A percentile compares a stretch with the other conserved stretches of the same genome.
Evolutionary conservation across 2,329 filamentous ascomycete genomes (phyloP).

Genomic region (Aspergillus melleus): DNA sequence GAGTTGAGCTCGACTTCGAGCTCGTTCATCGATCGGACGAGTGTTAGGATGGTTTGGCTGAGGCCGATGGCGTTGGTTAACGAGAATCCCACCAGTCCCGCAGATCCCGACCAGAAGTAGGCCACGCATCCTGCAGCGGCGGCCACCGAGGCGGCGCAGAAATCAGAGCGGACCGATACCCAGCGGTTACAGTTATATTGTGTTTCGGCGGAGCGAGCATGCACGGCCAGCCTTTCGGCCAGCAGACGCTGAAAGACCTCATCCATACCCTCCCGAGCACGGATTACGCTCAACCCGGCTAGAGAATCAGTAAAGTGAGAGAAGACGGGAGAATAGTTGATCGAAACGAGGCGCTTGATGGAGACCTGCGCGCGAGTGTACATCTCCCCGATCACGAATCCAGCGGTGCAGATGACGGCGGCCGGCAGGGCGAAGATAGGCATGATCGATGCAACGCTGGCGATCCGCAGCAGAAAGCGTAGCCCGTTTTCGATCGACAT

Average conservation of each 20-base stretch:
- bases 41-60: constrained; percentile 52
- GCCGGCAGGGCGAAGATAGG: constrained; percentile 54
- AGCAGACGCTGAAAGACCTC: constrained; percentile 51
- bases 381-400: constrained; percentile 51
- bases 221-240: constrained; percentile 52
- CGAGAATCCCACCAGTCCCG: constrained; percentile 58
- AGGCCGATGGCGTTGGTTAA: constrained; percentile 58
- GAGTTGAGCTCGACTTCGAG: constrained; percentile 57
- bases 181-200: constrained; percentile 60
- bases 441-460: constrained; percentile 53
- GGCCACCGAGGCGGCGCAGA: constrained; percentile 55
- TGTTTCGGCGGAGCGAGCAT: constrained; percentile 50
- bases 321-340: constrained; percentile 56
- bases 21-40: constrained; percentile 58
- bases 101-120: constrained; percentile 49
- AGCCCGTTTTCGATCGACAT: constrained; percentile 41
- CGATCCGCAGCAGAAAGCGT: constrained; percentile 49
- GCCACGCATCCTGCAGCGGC: constrained; percentile 56
- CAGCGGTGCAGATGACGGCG: constrained; percentile 47
- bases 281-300: constrained; percentile 53
- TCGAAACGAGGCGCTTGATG: constrained; percentile 49
- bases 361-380: constrained; percentile 53
- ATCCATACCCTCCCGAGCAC: constrained; percentile 52
- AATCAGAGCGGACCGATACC: constrained; percentile 57
- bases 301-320: constrained; percentile 58